Evolutionary conservation across 2,329 filamentous ascomycete genomes (phyloP).

Genomic region (Phialophora macrospora): DNA sequence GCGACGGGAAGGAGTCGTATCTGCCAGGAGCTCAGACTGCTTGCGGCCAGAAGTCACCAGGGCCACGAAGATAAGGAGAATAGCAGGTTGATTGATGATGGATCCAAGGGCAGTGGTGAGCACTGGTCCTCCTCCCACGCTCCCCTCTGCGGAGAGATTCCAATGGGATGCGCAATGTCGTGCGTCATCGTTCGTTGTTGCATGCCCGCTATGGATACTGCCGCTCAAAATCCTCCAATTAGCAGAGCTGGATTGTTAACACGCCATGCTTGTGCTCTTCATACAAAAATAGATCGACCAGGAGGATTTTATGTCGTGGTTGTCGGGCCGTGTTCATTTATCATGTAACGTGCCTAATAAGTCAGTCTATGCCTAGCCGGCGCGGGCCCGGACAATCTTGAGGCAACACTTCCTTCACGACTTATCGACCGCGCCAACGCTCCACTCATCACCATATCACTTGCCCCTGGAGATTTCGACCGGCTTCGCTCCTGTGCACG

Average conservation of each 20-base stretch:
- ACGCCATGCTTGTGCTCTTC: neutral
- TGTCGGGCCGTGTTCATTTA: neutral
- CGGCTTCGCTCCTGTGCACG: constrained; percentile 44
- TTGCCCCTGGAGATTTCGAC: constrained; percentile 36
- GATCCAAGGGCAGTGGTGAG: neutral
- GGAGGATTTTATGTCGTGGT: neutral
- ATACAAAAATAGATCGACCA: constrained; percentile 8
- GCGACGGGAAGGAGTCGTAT: neutral
- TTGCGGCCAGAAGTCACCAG: constrained; percentile 7
- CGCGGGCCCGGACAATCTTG: constrained; percentile 26
- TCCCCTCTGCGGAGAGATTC: constrained; percentile 11
- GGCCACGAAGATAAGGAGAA: constrained; percentile 1
- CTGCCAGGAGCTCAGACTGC: neutral
- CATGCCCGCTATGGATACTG: neutral
- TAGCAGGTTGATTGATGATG: constrained; percentile 1
- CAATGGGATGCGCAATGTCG: constrained; percentile 1
- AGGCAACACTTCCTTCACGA: constrained; percentile 33
- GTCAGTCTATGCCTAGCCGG: constrained; percentile 25
- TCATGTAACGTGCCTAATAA: constrained; percentile 16
- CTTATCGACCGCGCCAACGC: constrained; percentile 28
- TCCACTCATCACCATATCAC: constrained; percentile 33
- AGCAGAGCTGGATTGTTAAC: constrained; percentile 2
- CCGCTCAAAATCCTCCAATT: constrained; percentile 9
- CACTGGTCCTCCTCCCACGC: neutral
- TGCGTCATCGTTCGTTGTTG: constrained; percentile 6